Evolutionary conservation across 2,329 filamentous ascomycete species (phyloP), one percentile per base, ranked within the genome.

Genomic region (Clarireedia monteithiana): DNA sequence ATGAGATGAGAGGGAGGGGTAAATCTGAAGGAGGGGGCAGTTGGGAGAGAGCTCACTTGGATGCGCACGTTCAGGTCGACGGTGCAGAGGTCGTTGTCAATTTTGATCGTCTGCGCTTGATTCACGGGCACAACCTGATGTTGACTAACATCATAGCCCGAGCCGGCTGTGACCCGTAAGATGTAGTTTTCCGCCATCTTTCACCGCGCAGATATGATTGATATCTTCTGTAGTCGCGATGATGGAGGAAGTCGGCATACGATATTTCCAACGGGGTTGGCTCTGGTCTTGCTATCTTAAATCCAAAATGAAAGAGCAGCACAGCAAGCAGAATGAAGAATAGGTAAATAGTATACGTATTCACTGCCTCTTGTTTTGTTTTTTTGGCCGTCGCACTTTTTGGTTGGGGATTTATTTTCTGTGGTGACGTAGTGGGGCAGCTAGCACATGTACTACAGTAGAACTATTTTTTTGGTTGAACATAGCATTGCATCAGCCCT

Each of bases 121-220:
- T 96, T 97, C 69, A 96, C 87, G 3, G 81, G 79, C 9, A 96
- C 84, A 27, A 83, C 74, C 58, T 84, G 73, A 65, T 96, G 91
- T n/a, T 80, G 80, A n/a, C 77, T 71, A 36, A 77, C 71, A 68
- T 94, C 83, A 72, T 96, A 95, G 61, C 76, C 75, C 1, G 88
- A 78, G 2, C 92, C 92, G 1, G 89, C 89, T 0, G 90, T 95
- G 55, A 96, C 85, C 62, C 81, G 82, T 59, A 97, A 79, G 50
- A 89, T 79, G 71, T 94, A 96, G 63, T 88, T 85, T 58, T 86
- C 80, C 17, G 83, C 77, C 84, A 83, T 83, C 9, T 53, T 34
- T 10, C 15, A 20, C 20, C 2, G 20, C 20, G 20, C 20, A 20
- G 20, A 20, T 20, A 20, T 20, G 20, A 20, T 36, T 20, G 20